These are phyloP conservation scores for Chalaropsis thielavioides DNA, from an alignment of 2,329 filamentous ascomycete species.

Conservation along the genomic window DNA sequence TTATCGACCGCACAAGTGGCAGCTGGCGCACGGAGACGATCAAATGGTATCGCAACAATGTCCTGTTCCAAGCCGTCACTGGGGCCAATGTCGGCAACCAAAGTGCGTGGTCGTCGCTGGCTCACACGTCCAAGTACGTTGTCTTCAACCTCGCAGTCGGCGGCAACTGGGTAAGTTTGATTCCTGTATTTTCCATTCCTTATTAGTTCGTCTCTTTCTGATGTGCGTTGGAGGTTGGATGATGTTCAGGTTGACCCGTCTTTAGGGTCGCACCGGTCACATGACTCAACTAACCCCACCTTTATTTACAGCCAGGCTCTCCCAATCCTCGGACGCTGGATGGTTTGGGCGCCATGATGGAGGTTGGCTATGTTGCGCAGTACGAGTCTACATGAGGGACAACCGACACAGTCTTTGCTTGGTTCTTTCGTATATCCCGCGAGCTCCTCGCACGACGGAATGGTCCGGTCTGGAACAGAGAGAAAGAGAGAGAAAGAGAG, in stretches of 20 bases:
- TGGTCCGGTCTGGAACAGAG: too few relatives aligned
- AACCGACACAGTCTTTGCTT: constrained; percentile 4
- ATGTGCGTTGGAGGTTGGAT: not conserved
- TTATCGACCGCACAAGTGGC: constrained; percentile 34
- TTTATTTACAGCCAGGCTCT: constrained; percentile 30
- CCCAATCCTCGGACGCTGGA: constrained; percentile 34
- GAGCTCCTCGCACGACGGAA: not conserved
- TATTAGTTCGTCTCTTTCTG: not conserved
- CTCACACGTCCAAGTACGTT: constrained; percentile 36
- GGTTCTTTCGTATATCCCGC: constrained; percentile 5
- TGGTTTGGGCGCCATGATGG: constrained; percentile 24
- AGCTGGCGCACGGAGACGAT: constrained; percentile 37
- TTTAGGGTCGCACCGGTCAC: not conserved
- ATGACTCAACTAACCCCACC: constrained; percentile 14
- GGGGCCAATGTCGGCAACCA: constrained; percentile 33
- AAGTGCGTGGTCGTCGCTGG: constrained; percentile 35
- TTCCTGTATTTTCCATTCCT: not conserved
- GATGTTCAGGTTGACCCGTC: not conserved
- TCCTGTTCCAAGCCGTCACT: constrained; percentile 30
- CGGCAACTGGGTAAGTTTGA: constrained; percentile 34
- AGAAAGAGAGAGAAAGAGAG: too few relatives aligned
- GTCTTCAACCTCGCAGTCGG: constrained; percentile 43
- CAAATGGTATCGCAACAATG: constrained; percentile 35
- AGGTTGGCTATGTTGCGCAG: constrained; percentile 21
- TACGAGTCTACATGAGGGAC: constrained; percentile 15